Conservation (phyloP, 164 flowering plant genomes). For the Piper longum region DNA sequence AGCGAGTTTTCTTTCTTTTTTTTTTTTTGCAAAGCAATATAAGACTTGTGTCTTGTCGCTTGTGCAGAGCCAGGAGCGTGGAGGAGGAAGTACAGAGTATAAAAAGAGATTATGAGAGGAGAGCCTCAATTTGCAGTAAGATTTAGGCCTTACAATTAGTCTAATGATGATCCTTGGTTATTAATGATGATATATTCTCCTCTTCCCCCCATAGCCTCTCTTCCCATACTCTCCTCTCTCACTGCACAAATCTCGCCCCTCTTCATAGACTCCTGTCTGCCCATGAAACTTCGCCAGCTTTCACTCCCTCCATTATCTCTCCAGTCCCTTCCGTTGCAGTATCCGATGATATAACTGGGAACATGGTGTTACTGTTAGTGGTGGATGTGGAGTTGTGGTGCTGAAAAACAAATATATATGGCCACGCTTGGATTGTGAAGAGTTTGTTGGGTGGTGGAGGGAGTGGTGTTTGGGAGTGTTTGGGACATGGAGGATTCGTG, state of each 20-base stretch:
- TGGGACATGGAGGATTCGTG: background rate
- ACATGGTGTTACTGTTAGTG: background rate
- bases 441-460: background rate
- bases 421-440: background rate
- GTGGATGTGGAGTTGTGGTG: too few relatives aligned
- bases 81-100: too few relatives aligned
- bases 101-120: too few relatives aligned
- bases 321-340: background rate
- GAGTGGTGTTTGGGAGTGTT: background rate
- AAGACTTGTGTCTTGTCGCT: too few relatives aligned
- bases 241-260: background rate
- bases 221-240: background rate
- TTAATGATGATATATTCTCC: too few relatives aligned
- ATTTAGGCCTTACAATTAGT: too few relatives aligned
- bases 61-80: too few relatives aligned
- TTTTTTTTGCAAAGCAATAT: too few relatives aligned
- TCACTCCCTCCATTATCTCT: background rate
- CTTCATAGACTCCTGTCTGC: background rate
- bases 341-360: background rate
- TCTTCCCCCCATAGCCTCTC: background rate
- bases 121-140: too few relatives aligned
- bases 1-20: too few relatives aligned
- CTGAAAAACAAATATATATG: background rate
- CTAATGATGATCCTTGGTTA: too few relatives aligned
- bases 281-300: background rate